Conservation (phyloP, 1,139 yeast genomes). For the Diutina pseudorugosa region DNA sequence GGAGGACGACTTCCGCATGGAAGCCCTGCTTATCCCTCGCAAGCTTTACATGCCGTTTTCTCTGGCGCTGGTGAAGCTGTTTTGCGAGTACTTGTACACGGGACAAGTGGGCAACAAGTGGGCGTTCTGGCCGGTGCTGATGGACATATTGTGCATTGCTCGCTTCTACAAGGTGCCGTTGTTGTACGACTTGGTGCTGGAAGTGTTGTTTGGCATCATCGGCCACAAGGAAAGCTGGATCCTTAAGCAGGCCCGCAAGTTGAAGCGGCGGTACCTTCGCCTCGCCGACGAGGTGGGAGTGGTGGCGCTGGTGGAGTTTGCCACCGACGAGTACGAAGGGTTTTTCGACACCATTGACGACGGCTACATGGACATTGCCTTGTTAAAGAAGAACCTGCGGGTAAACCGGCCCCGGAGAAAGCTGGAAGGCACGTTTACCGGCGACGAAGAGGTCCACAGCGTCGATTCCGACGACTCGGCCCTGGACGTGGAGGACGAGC, state of each 20-base stretch:
- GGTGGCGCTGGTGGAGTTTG: conserved; percentile 12
- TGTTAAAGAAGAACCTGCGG: conserved; percentile 33
- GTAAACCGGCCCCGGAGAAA: conserved; percentile 13
- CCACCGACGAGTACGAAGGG: conserved; percentile 34
- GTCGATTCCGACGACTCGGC: conserved; percentile 5
- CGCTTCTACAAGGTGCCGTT: conserved; percentile 57
- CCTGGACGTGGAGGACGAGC: conserved; percentile 3
- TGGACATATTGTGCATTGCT: conserved; percentile 50
- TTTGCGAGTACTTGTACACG: conserved; percentile 61
- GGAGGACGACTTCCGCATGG: conserved; percentile 21
- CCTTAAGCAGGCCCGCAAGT: conserved; percentile 26
- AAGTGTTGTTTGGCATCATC: conserved; percentile 54
- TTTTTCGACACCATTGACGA: conserved; percentile 43
- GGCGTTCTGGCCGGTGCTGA: conserved; percentile 53
- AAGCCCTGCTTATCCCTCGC: conserved; percentile 55
- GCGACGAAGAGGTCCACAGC: not conserved
- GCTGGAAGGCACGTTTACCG: not conserved
- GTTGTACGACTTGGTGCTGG: conserved; percentile 54
- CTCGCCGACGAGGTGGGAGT: conserved; percentile 13
- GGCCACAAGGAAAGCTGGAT: conserved; percentile 51
- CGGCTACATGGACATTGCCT: conserved; percentile 46
- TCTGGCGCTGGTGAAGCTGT: conserved; percentile 47
- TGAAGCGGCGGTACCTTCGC: conserved; percentile 19
- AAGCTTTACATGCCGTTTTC: conserved; percentile 56
- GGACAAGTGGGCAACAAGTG: conserved; percentile 71